A percentile compares a stretch with the other conserved stretches of the same genome.
Evolutionary conservation across 1,284 basidiomycete species (phyloP).

Genomic region (Sphaerobolus stellatus): DNA sequence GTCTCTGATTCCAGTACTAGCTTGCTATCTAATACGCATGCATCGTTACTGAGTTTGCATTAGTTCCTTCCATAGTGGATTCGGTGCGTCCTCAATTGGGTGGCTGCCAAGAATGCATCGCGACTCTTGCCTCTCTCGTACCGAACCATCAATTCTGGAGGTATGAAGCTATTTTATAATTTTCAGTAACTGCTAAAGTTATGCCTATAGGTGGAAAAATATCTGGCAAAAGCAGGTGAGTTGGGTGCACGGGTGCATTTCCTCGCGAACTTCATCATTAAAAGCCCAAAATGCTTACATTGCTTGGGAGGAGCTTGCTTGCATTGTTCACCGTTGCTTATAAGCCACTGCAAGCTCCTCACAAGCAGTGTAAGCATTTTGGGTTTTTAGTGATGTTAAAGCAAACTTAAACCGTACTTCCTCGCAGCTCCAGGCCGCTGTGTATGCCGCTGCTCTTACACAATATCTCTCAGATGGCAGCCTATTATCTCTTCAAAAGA

Average conservation of each 20-base stretch:
- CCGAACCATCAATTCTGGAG: constrained; percentile 11
- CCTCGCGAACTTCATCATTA: no score
- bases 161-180: background rate
- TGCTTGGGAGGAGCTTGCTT: no score
- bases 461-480: constrained; percentile 63
- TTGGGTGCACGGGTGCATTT: no score
- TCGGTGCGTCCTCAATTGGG: constrained; percentile 53
- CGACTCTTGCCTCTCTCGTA: constrained; percentile 41
- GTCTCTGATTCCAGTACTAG: constrained; percentile 55
- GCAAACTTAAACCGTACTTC: constrained; percentile 8
- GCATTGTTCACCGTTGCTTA: no score
- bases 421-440: constrained; percentile 36
- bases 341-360: no score
- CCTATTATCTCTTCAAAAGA: constrained; percentile 57
- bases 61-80: constrained; percentile 62
- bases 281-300: no score
- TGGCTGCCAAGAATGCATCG: constrained; percentile 53
- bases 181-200: constrained; percentile 31
- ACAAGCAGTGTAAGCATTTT: no score
- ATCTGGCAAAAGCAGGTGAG: constrained; percentile 56
- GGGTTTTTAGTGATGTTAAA: background rate
- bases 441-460: constrained; percentile 65
- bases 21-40: background rate
- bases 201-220: constrained; percentile 73
- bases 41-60: constrained; percentile 11